These are phyloP conservation scores for Backusella circina DNA, from an alignment of 192 early-diverging fungal species.

Conservation along the genomic window DNA sequence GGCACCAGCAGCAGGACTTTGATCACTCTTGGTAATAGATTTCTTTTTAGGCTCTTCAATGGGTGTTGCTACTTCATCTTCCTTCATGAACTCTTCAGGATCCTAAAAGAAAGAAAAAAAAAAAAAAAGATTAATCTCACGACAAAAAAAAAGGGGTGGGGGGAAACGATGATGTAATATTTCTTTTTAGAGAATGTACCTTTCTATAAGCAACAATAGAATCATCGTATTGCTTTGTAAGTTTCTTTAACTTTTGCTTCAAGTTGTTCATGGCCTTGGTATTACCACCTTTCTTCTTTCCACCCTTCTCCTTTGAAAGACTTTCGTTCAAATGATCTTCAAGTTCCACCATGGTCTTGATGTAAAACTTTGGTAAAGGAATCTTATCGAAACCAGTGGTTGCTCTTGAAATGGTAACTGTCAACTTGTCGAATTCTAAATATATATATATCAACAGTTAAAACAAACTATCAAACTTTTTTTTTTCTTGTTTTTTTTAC, in stretches of 20 bases:
- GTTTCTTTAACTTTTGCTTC: constrained; percentile 93
- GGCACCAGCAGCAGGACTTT: constrained; percentile 1
- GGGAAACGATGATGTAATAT: neutral
- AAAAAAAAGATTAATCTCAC: constrained; percentile 15
- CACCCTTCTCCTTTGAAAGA: constrained; percentile 59
- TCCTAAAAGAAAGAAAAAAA: constrained; percentile 24
- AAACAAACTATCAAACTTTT: neutral
- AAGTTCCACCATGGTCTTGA: constrained; percentile 66
- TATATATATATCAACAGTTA: neutral
- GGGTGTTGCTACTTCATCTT: constrained; percentile 11
- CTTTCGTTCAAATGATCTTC: constrained; percentile 75
- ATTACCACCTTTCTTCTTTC: constrained; percentile 80
- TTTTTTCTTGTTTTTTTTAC: constrained; percentile 41
- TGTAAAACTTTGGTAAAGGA: constrained; percentile 65
- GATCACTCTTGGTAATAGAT: constrained; percentile 5
- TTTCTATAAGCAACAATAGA: constrained; percentile 67
- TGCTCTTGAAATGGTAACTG: constrained; percentile 63
- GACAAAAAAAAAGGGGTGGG: neutral
- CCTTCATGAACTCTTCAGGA: constrained; percentile 29
- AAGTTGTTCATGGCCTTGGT: constrained; percentile 84
- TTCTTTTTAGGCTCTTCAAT: neutral
- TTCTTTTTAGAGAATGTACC: constrained; percentile 21
- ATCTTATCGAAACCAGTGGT: constrained; percentile 47
- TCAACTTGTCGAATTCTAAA: constrained; percentile 86
- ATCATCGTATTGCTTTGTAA: constrained; percentile 69